Evolutionary conservation across 2,329 filamentous ascomycete genomes (phyloP), one percentile per base, ranked within the genome.

Genomic region (Uncinocarpus reesii): DNA sequence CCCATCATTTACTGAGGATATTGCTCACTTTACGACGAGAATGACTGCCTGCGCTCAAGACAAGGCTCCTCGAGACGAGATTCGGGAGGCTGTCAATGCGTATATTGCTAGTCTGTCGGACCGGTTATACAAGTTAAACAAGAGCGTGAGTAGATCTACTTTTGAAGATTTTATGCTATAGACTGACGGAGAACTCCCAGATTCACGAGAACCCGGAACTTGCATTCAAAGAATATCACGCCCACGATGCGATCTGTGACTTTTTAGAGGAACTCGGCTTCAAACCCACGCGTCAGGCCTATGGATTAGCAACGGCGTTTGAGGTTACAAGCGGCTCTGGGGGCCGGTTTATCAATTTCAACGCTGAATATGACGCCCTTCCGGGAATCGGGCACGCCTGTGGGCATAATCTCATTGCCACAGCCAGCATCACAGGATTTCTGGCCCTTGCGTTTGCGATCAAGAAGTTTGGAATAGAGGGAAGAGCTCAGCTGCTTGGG

Each of bases 241-340:
- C 76, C 7, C 74, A 78, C 52, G 68, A 75, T 32, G 66, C 63
- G 6, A 71, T 79, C 40, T 68, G 68, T 13, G 53, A 60, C 3
- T 66, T 72, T 31, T 62, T 78, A 0, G 63, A 70, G 34, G 52
- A 57, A 1, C 65, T 69, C 2, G 75, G 71, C 0, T 75, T 72
- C 54, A 50, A 56, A 0, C 72, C 77, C 5, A 72, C 63, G 3
- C 67, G 68, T 0, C 68, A 74, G 45, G 71, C 74, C 0, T 76
- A 75, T 54, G 75, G 71, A 2, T 54, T 79, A 0, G 62, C 67
- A 7, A 79, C 76, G 0, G 66, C 74, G 1, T 79, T 79, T 53
- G 51, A 52, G 29, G 48, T 45, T 23, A 37, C 29, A 15, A 44
- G 21, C 23, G 47, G 47, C 29, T 35, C 42, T 16, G 47, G 29